Percentiles rank a stretch among this genome's conserved stretches.
Conservation (phyloP, 441 rosid species). For the Cnidoscolus chayamansa region DNA sequence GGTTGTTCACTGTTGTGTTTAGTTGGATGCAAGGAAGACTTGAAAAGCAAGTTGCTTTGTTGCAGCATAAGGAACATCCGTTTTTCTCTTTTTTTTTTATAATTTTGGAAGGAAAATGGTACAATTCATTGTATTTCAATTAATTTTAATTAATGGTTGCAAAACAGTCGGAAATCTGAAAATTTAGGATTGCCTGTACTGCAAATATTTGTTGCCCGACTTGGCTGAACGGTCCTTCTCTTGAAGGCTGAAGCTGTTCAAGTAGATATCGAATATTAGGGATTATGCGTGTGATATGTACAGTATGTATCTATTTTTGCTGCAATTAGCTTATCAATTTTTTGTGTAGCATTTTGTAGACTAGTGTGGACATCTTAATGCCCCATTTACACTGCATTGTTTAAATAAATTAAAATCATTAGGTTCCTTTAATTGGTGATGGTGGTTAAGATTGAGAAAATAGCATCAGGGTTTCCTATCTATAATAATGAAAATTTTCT, state of each 20-base stretch:
- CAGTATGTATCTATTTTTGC: background rate
- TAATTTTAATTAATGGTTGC: background rate
- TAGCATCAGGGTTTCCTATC: background rate
- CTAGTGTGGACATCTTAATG: background rate
- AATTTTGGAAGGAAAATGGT: background rate
- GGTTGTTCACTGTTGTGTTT: background rate
- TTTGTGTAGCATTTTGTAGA: background rate
- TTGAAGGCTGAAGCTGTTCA: background rate
- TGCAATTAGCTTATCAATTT: background rate
- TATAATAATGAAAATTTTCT: background rate
- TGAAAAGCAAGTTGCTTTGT: constrained; percentile 1
- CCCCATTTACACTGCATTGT: background rate
- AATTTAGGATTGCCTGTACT: background rate
- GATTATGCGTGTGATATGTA: background rate
- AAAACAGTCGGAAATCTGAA: background rate
- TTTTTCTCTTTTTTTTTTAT: background rate
- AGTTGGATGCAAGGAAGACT: constrained; percentile 1
- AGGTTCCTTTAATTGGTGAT: background rate
- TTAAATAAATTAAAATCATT: background rate
- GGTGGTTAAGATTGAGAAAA: background rate
- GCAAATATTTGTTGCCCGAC: background rate
- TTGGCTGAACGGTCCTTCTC: constrained; percentile 6
- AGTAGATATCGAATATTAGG: background rate
- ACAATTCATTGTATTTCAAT: background rate
- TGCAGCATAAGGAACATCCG: background rate